These are phyloP conservation scores for Starmerella apis DNA, from an alignment of 805 yeast genomes.

Conservation along the genomic window DNA sequence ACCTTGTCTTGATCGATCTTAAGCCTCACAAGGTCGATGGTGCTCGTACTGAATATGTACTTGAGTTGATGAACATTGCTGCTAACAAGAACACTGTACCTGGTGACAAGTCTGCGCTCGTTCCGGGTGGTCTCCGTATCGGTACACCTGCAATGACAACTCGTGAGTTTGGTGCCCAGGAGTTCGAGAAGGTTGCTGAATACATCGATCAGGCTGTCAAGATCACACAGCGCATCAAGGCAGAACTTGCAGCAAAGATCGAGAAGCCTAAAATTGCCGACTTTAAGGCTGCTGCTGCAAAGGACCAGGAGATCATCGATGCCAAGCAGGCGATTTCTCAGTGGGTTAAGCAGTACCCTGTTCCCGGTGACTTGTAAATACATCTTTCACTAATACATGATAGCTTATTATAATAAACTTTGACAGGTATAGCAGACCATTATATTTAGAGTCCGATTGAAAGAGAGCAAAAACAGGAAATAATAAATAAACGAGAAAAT, in stretches of 20 bases:
- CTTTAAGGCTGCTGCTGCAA: constrained; percentile 59
- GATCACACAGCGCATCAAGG: constrained; percentile 52
- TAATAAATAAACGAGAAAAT: too few species aligned
- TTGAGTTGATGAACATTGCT: constrained; percentile 86
- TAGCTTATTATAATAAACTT: not conserved
- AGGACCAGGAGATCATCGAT: constrained; percentile 45
- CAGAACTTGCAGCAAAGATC: constrained; percentile 55
- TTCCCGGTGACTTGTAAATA: constrained; percentile 40
- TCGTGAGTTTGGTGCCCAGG: constrained; percentile 73
- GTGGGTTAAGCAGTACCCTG: constrained; percentile 72
- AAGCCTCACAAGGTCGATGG: constrained; percentile 79
- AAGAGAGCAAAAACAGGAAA: too few species aligned
- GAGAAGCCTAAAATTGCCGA: constrained; percentile 46
- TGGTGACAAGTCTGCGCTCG: constrained; percentile 89
- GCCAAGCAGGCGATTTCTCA: constrained; percentile 55
- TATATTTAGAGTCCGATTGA: too few species aligned
- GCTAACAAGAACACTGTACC: constrained; percentile 94
- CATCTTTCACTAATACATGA: not conserved
- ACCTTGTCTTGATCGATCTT: constrained; percentile 74
- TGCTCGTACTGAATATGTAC: constrained; percentile 84
- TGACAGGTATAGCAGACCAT: not conserved
- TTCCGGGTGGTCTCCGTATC: constrained; percentile 91
- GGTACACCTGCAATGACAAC: constrained; percentile 99
- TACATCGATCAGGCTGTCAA: constrained; percentile 72
- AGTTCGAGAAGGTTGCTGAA: constrained; percentile 68